These are phyloP conservation scores for Wickerhamomyces bovis DNA, from an alignment of 805 yeast genomes.

Conservation along the genomic window DNA sequence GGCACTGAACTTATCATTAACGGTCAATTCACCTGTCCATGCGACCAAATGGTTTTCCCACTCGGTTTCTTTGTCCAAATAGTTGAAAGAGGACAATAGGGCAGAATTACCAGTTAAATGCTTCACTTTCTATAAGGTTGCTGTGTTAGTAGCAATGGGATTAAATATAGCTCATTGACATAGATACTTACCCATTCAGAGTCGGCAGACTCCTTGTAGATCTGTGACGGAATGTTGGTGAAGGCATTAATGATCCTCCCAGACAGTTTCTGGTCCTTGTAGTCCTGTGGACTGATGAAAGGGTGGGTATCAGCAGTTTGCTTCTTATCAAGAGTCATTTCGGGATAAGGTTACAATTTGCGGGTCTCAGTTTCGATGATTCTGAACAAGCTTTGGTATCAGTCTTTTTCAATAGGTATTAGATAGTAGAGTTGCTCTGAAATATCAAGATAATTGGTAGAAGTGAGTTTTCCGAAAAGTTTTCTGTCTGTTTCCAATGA, in stretches of 20 bases:
- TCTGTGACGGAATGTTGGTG: slow-evolving; percentile 62
- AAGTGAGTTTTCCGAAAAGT: background rate
- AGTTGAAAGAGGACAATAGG: slow-evolving; percentile 66
- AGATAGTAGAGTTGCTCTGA: too few relatives aligned
- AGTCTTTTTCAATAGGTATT: too few relatives aligned
- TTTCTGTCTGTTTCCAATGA: background rate
- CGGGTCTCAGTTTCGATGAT: background rate
- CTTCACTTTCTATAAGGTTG: slow-evolving; percentile 44
- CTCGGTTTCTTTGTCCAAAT: slow-evolving; percentile 54
- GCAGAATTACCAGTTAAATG: slow-evolving; percentile 82
- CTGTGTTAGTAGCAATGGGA: slow-evolving; percentile 4
- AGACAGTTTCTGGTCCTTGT: slow-evolving; percentile 18
- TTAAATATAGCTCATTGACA: too few relatives aligned
- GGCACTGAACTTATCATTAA: slow-evolving; percentile 9
- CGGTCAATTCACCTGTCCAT: slow-evolving; percentile 86
- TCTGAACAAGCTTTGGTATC: background rate
- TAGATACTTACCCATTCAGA: slow-evolving; percentile 22
- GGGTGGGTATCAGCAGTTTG: slow-evolving; percentile 7
- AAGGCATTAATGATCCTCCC: slow-evolving; percentile 67
- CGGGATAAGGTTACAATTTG: background rate
- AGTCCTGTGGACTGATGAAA: slow-evolving; percentile 22
- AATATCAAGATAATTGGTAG: too few relatives aligned
- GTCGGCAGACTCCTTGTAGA: slow-evolving; percentile 35
- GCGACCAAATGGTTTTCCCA: slow-evolving; percentile 90
- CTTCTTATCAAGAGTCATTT: background rate